Evolutionary conservation across 2,329 filamentous ascomycete species (phyloP).

Genomic region (Cladophialophora carrionii): DNA sequence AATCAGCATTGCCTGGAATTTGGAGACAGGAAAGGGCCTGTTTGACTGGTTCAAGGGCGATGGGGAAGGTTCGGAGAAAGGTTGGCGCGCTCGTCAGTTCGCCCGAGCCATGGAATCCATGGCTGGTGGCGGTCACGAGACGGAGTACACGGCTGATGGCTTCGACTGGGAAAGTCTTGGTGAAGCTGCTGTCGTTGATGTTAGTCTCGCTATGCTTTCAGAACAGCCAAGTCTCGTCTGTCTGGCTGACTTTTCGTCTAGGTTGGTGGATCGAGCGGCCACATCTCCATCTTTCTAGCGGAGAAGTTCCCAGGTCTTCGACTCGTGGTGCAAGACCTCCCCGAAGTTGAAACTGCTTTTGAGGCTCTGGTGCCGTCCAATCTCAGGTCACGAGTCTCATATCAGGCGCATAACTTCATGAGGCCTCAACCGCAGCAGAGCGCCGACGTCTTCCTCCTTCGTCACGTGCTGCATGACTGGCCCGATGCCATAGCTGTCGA

Average conservation of each 20-base stretch:
- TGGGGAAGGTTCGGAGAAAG: slow-evolving; percentile 45
- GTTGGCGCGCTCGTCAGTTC: slow-evolving; percentile 44
- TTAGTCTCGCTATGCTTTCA: neutral
- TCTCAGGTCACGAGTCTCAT: slow-evolving; percentile 22
- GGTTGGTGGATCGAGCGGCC: slow-evolving; percentile 28
- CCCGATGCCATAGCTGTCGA: slow-evolving; percentile 31
- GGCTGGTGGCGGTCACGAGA: slow-evolving; percentile 56
- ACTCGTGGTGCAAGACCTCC: slow-evolving; percentile 28
- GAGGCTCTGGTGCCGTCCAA: slow-evolving; percentile 16
- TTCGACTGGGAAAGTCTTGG: slow-evolving; percentile 58
- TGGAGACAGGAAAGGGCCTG: slow-evolving; percentile 33
- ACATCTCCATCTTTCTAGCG: slow-evolving; percentile 25
- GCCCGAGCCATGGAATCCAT: slow-evolving; percentile 60
- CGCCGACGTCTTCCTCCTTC: slow-evolving; percentile 37
- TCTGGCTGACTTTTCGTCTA: slow-evolving; percentile 1
- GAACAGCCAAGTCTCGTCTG: neutral
- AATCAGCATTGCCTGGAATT: slow-evolving; percentile 39
- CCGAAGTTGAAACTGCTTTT: slow-evolving; percentile 22
- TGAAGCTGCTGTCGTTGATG: slow-evolving; percentile 59
- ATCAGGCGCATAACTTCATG: slow-evolving; percentile 43
- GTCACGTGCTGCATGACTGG: slow-evolving; percentile 39
- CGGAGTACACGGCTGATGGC: slow-evolving; percentile 57
- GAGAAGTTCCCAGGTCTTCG: slow-evolving; percentile 23
- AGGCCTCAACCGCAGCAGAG: slow-evolving; percentile 38
- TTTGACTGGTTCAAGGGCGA: slow-evolving; percentile 42